These are phyloP conservation scores for Penicillium paxilli DNA, from an alignment of 495 filamentous ascomycete genomes.

Conservation along the genomic window DNA sequence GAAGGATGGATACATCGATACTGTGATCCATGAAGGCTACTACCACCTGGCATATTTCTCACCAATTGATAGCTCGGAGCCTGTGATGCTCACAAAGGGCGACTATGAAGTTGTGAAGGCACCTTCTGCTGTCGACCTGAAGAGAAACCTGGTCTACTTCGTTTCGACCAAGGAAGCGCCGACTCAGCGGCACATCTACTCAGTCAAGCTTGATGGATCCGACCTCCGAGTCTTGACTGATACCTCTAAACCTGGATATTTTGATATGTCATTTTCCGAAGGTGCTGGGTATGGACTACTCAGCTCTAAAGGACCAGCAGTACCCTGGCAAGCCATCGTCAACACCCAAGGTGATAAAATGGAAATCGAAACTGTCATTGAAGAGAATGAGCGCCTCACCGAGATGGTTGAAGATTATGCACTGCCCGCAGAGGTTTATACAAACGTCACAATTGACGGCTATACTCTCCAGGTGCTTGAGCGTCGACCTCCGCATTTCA, in stretches of 20 bases:
- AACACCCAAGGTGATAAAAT: conserved; percentile 71
- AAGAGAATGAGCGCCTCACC: conserved; percentile 71
- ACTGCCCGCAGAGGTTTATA: conserved; percentile 81
- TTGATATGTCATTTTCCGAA: conserved; percentile 80
- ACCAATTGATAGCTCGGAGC: conserved; percentile 79
- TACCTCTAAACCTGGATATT: conserved; percentile 76
- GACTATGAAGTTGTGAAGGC: conserved; percentile 91
- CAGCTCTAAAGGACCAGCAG: conserved; percentile 77
- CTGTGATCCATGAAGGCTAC: conserved; percentile 79
- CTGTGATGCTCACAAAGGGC: conserved; percentile 82
- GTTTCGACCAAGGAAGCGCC: conserved; percentile 82
- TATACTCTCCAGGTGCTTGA: conserved; percentile 83
- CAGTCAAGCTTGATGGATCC: conserved; percentile 78
- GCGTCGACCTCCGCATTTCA: conserved; percentile 86
- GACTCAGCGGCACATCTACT: conserved; percentile 88
- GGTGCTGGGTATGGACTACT: conserved; percentile 79
- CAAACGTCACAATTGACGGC: conserved; percentile 79
- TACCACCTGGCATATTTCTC: conserved; percentile 94
- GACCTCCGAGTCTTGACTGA: conserved; percentile 71
- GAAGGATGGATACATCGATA: conserved; percentile 91
- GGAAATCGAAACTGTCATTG: conserved; percentile 65
- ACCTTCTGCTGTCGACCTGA: conserved; percentile 83
- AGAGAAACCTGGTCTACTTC: conserved; percentile 85
- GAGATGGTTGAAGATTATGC: conserved; percentile 72
- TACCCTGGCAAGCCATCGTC: conserved; percentile 91